Percentiles rank a stretch among this genome's conserved stretches.
Evolutionary conservation across 805 yeast genomes (phyloP).

Genomic region (Jamesozyma jinghongensis): DNA sequence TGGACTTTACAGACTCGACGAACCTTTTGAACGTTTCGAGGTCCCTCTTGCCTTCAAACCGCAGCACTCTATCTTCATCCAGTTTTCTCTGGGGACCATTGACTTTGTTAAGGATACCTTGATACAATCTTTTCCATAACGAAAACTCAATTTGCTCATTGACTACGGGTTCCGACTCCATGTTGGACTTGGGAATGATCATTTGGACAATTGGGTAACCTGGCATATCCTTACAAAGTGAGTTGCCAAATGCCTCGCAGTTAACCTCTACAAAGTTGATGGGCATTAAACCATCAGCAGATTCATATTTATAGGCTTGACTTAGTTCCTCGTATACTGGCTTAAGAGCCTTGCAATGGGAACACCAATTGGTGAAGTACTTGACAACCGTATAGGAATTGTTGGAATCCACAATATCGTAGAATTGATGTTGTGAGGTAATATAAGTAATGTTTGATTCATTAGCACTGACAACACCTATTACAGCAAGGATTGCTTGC

Average conservation of each 20-base stretch:
- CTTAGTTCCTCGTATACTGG: constrained; percentile 48
- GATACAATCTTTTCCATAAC: constrained; percentile 7
- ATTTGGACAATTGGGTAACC: constrained; percentile 61
- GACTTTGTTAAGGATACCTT: constrained; percentile 3
- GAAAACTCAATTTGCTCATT: constrained; percentile 5
- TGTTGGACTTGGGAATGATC: constrained; percentile 35
- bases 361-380: constrained; percentile 61
- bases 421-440: constrained; percentile 21
- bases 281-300: constrained; percentile 7
- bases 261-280: constrained; percentile 27
- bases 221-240: constrained; percentile 27
- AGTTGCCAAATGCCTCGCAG: constrained; percentile 28
- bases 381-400: constrained; percentile 28
- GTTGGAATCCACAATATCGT: constrained; percentile 19
- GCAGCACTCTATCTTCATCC: constrained; percentile 37
- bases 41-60: constrained; percentile 46
- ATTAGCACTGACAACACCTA: neutral
- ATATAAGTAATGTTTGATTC: constrained; percentile 10
- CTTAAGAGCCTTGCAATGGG: constrained; percentile 51
- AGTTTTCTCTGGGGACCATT: constrained; percentile 14
- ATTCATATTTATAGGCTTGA: constrained; percentile 17
- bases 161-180: neutral
- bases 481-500: neutral
- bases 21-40: constrained; percentile 42
- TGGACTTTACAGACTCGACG: constrained; percentile 30